Evolutionary conservation across 805 yeast species (phyloP).

Genomic region (Ogataea populi-albae): DNA sequence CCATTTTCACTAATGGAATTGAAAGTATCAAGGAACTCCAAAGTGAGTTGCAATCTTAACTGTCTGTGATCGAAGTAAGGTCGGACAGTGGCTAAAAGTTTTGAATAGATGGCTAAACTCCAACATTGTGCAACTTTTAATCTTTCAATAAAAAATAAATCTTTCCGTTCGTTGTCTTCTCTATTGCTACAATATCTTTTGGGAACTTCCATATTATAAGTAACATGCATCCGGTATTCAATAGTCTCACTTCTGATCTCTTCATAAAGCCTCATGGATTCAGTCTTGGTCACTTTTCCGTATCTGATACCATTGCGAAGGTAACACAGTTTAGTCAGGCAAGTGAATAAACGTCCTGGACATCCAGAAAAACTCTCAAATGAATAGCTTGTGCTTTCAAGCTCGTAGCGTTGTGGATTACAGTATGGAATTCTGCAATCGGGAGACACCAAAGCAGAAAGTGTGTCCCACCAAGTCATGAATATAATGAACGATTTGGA

Average conservation of each 20-base stretch:
- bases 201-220: slow-evolving; percentile 8
- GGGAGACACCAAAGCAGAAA: slow-evolving; percentile 39
- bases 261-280: slow-evolving; percentile 19
- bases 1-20: slow-evolving; percentile 36
- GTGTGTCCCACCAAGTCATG: slow-evolving; percentile 42
- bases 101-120: slow-evolving; percentile 36
- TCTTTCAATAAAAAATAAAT: slow-evolving; percentile 25
- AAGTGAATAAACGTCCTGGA: slow-evolving; percentile 38
- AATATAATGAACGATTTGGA: slow-evolving; percentile 32
- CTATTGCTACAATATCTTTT: background rate
- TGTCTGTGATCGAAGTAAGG: slow-evolving; percentile 24
- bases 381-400: slow-evolving; percentile 25
- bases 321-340: slow-evolving; percentile 36
- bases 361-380: slow-evolving; percentile 41
- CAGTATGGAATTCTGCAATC: slow-evolving; percentile 42
- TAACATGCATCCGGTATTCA: slow-evolving; percentile 35
- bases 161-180: background rate
- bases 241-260: slow-evolving; percentile 28
- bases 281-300: slow-evolving; percentile 6
- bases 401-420: slow-evolving; percentile 38
- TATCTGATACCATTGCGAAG: slow-evolving; percentile 20
- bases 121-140: slow-evolving; percentile 42
- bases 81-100: slow-evolving; percentile 29
- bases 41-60: slow-evolving; percentile 25
- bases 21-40: slow-evolving; percentile 43